Evolutionary conservation across 148 eudicot genomes (phyloP).

Genomic region (Vaccinium macrocarpon): DNA sequence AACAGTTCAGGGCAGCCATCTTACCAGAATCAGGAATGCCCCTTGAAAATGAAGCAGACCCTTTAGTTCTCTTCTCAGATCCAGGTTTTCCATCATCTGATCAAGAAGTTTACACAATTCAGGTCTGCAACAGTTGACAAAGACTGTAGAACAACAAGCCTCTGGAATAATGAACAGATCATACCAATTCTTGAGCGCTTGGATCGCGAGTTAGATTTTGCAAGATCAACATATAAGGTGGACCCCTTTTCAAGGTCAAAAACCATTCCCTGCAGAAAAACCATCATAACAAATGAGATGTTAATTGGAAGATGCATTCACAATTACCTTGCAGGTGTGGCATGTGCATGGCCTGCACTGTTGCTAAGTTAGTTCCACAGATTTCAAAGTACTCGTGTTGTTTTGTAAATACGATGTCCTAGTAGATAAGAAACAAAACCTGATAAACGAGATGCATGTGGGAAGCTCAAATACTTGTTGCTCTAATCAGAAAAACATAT

Average conservation of each 20-base stretch:
- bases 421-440: background rate
- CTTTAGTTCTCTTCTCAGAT: conserved; percentile 67
- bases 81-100: conserved; percentile 65
- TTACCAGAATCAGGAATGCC: conserved; percentile 63
- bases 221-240: conserved; percentile 78
- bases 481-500: background rate
- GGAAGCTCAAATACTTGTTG: background rate
- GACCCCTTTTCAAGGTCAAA: conserved; percentile 95
- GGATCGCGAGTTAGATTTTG: conserved; percentile 93
- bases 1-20: conserved; percentile 22
- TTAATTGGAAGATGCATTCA: background rate
- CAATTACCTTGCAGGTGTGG: background rate
- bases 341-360: background rate
- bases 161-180: background rate
- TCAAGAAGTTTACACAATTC: conserved; percentile 16
- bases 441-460: background rate
- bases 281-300: background rate
- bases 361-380: background rate
- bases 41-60: conserved; percentile 50
- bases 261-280: conserved; percentile 67
- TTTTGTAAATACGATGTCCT: background rate
- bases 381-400: conserved; percentile 7
- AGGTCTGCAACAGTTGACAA: background rate
- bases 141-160: background rate
- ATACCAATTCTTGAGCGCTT: conserved; percentile 85